Conservation (phyloP, 2,329 filamentous ascomycete species). For the Ophiostoma quercus region DNA sequence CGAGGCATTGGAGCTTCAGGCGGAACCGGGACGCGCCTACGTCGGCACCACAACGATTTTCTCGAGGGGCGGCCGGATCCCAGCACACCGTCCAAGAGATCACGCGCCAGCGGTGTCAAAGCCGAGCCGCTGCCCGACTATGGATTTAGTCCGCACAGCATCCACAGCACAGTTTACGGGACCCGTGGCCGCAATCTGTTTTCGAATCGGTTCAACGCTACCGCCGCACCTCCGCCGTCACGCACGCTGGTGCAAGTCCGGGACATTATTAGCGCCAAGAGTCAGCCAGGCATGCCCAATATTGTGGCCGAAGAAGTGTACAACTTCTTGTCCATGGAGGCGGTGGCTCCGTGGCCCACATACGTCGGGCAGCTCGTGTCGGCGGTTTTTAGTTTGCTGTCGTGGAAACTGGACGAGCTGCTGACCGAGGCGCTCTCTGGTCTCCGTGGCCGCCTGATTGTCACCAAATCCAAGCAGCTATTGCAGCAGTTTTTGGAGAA, state of each 20-base stretch:
- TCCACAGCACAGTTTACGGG: constrained; percentile 1
- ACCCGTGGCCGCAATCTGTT: neutral
- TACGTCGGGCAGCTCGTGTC: constrained; percentile 48
- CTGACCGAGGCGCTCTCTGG: constrained; percentile 45
- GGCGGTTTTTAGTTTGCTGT: constrained; percentile 46
- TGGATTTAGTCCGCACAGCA: neutral
- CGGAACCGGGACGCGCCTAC: constrained; percentile 20
- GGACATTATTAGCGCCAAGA: constrained; percentile 49
- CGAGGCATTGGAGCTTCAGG: neutral
- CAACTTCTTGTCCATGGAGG: constrained; percentile 51
- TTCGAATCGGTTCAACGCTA: neutral
- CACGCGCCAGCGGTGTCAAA: constrained; percentile 28
- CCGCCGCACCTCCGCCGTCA: neutral
- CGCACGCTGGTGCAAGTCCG: constrained; percentile 48
- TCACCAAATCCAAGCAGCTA: constrained; percentile 42
- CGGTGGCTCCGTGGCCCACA: constrained; percentile 52
- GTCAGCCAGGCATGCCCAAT: constrained; percentile 53
- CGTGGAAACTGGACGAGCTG: constrained; percentile 42
- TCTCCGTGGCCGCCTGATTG: constrained; percentile 47
- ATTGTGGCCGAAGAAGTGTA: constrained; percentile 57
- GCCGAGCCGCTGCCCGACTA: constrained; percentile 24
- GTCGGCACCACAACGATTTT: constrained; percentile 22
- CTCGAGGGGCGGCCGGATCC: constrained; percentile 24
- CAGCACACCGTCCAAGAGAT: constrained; percentile 24
- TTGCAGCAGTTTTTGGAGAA: constrained; percentile 43